Base-by-base conservation (phyloP, 1,284 basidiomycete species). In the Sutorius eximius region DNA sequence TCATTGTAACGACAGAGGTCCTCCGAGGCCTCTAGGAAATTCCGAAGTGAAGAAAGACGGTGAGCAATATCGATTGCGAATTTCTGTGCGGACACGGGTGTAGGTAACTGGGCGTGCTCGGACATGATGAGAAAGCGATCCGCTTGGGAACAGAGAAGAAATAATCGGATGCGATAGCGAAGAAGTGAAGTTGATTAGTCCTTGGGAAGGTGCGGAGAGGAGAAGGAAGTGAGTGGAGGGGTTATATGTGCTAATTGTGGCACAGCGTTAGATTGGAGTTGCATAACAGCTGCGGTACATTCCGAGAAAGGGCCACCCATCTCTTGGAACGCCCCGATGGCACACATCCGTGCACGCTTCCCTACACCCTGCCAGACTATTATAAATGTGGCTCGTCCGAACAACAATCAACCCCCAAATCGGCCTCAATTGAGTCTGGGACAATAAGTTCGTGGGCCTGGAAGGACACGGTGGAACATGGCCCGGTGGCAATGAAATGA, bases 1-100 rank as follows among this genome's bases (percentile, higher is more conserved):
- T 60, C 58, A 33, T 53, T 61, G 51, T 61, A 63, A 18, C 55
- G 59, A 52, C 63, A 58, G 16, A 73, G 63, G 48, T 66, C 68
- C 24, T 68, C 61, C 12, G 72, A 67, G 29, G 72, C 73, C 42
- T 71, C 59, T n/a, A 71, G 46, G 55, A 73, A 74, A 57, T 56
- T 54, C 15, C 50, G 58, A 22, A 74, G 57, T 9, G 71, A 74
- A 53, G 69, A 69, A 13, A 73, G 61, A 52, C 67, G 67, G 48
- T 62, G 40, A 18, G 73, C 73, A 44, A 69, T 52, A 42, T 72
- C 62, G 24, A 72, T 63, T 11, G 71, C 67, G 42, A 66, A 61
- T 59, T 63, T 65, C 55, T 65, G 70, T 46, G 65, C 37, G 50
- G 66, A 61, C 53, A 60, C 50, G 53, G 59, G 52, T 50, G 61